These are phyloP conservation scores for Cymodocea nodosa DNA, from an alignment of 116 monocot species.

Conservation along the genomic window DNA sequence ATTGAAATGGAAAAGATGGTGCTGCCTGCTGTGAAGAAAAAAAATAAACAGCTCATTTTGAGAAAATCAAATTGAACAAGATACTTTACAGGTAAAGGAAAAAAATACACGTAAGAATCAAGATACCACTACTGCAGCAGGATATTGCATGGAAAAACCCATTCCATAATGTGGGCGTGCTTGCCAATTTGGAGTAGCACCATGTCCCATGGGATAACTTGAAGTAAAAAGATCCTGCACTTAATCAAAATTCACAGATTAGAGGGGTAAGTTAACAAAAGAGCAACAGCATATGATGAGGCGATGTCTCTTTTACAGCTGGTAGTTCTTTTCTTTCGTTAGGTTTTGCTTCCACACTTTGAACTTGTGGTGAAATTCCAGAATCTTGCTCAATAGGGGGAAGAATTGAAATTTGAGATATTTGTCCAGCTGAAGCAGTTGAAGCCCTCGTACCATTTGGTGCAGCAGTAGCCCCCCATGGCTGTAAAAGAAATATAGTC, in stretches of 20 bases:
- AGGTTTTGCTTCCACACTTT: conserved; percentile 26
- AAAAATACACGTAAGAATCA: not conserved
- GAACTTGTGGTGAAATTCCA: conserved; percentile 11
- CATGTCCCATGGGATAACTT: conserved; percentile 30
- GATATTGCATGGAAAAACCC: conserved; percentile 86
- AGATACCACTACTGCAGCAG: conserved; percentile 29
- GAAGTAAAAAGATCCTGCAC: conserved; percentile 76
- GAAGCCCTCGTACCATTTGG: conserved; percentile 14
- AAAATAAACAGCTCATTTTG: not conserved
- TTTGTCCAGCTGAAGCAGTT: conserved; percentile 11
- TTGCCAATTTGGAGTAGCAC: conserved; percentile 40
- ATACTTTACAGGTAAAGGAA: not conserved
- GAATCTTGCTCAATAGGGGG: conserved; percentile 11
- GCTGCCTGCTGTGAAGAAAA: conserved; percentile 26
- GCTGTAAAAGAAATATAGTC: conserved; percentile 6
- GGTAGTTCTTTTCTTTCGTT: conserved; percentile 78
- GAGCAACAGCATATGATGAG: not conserved
- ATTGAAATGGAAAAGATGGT: conserved; percentile 25
- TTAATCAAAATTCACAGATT: conserved; percentile 1
- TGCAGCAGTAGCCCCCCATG: conserved; percentile 16
- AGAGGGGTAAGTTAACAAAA: not conserved
- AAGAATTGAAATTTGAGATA: conserved; percentile 11
- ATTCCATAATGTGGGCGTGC: conserved; percentile 40
- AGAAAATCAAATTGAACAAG: not conserved
- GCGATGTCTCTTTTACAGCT: conserved; percentile 25